phyloP scores from a whole-genome alignment of 495 filamentous ascomycete genomes.

The Penicillium desertorum region DNA sequence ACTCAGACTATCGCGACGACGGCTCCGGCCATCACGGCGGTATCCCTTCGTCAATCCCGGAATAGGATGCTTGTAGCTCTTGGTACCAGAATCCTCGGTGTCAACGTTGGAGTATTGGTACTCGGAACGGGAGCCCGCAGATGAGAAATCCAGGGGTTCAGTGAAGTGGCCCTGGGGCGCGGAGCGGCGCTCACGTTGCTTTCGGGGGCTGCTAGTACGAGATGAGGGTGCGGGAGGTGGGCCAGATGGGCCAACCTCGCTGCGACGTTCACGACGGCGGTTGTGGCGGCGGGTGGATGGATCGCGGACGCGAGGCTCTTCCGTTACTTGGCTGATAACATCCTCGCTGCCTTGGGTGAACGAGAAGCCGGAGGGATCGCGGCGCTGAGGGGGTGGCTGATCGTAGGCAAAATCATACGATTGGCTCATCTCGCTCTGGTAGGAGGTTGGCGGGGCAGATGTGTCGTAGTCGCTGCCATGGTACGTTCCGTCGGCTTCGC shows the following conservation, averaged over 20 bases:
- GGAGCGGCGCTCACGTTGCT: conserved; percentile 35
- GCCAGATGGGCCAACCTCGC: conserved; percentile 17
- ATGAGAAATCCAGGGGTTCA: conserved; percentile 54
- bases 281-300: conserved; percentile 39
- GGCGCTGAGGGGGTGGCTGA: conserved; percentile 21
- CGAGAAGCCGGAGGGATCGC: conserved; percentile 43
- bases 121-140: conserved; percentile 44
- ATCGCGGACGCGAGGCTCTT: conserved; percentile 47
- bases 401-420: conserved; percentile 49
- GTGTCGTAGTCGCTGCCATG: conserved; percentile 62
- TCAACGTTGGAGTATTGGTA: conserved; percentile 51
- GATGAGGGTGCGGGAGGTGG: conserved; percentile 30
- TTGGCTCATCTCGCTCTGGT: conserved; percentile 54
- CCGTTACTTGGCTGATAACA: conserved; percentile 52
- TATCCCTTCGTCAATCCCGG: conserved; percentile 64
- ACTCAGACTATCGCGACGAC: conserved; percentile 52
- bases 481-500: conserved; percentile 68
- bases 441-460: conserved; percentile 49
- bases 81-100: conserved; percentile 67
- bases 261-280: conserved; percentile 37
- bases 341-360: conserved; percentile 56
- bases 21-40: conserved; percentile 43
- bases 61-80: conserved; percentile 76
- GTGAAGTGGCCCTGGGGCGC: conserved; percentile 53
- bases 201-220: conserved; percentile 41